phyloP scores from a whole-genome alignment of 1,284 basidiomycete species.

The Sanguinoderma infundibulare region DNA sequence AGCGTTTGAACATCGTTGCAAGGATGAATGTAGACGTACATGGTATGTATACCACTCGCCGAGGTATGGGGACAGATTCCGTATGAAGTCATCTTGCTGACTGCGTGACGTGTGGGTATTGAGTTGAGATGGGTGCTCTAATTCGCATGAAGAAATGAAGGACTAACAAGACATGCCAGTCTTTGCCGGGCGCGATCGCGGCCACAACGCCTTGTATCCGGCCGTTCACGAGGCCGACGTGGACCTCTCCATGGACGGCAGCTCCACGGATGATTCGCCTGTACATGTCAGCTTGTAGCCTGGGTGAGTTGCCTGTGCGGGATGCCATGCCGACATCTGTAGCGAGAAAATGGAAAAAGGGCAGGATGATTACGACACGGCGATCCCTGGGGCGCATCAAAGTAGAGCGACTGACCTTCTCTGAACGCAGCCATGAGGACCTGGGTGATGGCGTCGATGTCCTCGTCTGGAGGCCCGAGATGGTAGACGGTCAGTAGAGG shows the following conservation, averaged over 20 bases:
- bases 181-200: constrained; percentile 26
- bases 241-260: constrained; percentile 26
- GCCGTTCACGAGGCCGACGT: constrained; percentile 26
- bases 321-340: constrained; percentile 30
- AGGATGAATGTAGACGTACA: constrained; percentile 19
- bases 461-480: constrained; percentile 18
- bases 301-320: constrained; percentile 24
- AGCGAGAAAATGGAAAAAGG: background rate
- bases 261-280: constrained; percentile 26
- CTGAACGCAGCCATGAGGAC: constrained; percentile 25
- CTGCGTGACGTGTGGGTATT: constrained; percentile 5
- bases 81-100: constrained; percentile 20
- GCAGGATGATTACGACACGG: background rate
- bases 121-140: background rate
- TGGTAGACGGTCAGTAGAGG: background rate
- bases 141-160: background rate
- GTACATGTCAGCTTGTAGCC: constrained; percentile 23
- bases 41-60: constrained; percentile 29
- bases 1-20: background rate
- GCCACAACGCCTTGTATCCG: constrained; percentile 28
- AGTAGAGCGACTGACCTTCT: constrained; percentile 24
- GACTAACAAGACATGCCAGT: constrained; percentile 33
- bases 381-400: background rate
- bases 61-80: constrained; percentile 20
- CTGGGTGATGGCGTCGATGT: constrained; percentile 27